Base-by-base conservation (phyloP, 2,329 filamentous ascomycete species). In the Cercospora nicotianae region DNA sequence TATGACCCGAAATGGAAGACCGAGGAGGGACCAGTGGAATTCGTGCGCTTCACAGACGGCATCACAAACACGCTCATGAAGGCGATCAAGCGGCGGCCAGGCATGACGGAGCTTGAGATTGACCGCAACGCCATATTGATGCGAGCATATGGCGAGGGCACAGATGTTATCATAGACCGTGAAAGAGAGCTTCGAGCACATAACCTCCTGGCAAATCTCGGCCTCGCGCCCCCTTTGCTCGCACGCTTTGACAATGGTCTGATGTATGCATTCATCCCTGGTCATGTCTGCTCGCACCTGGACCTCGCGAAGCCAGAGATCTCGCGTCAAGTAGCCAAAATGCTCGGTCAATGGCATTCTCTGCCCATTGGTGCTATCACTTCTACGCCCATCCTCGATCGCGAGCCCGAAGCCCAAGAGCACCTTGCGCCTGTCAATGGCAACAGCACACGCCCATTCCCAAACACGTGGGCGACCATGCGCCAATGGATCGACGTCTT, bases 221-320 rank as follows among this genome's bases (percentile, higher is more conserved):
- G 89, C 74, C 89, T 99, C 64, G 95, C 95, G 20, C 95, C 95
- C 42, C 85, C 91, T 69, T 86, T 99, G 63, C 87, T 98, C 67
- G 95, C 94, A 64, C 91, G 94, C 72, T 99, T 99, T 84, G 86
- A 93, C 75, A 99, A 99, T 78, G 95, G 95, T 73, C 92, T 99
- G 82, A 87, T 99, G 76, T 99, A 99, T 83, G 89, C 91, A 74
- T 99, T 91, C 82, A 91, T 98, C 72, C 87, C 88, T 70, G 95
- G 95, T 63, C 87, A 86, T 71, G 91, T 92, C 64, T 94, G 93
- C 75, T 87, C 89, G 63, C 91, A 94, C 58, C 86, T 90, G 74
- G 94, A 98, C 79, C 84, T 99, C 71, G 87, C 91, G 66, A 87
- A 87, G 72, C 88, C 91, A 55, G 84, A 87, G 31, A 87, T 97